These are phyloP conservation scores for Syzygium oleosum DNA, from an alignment of 345 rosid species.

Conservation along the genomic window DNA sequence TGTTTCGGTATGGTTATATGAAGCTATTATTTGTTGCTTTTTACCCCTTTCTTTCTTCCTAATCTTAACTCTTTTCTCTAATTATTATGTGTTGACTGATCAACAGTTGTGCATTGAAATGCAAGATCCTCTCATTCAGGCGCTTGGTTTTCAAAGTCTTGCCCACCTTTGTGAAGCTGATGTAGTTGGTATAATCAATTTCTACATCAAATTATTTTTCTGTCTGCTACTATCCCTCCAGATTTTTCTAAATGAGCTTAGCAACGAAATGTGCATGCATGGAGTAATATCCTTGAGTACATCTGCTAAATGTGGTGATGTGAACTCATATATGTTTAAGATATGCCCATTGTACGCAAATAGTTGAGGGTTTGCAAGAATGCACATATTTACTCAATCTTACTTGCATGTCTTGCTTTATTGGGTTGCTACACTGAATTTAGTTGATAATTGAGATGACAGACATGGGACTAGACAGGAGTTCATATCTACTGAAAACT, in stretches of 20 bases:
- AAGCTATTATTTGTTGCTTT: conserved; percentile 1
- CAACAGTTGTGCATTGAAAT: conserved; percentile 84
- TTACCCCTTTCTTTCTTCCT: conserved; percentile 2
- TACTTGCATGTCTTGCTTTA: not conserved
- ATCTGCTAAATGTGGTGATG: not conserved
- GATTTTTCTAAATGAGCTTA: not conserved
- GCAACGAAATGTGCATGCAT: not conserved
- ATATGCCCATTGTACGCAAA: not conserved
- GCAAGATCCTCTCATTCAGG: conserved; percentile 55
- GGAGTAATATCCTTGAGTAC: not conserved
- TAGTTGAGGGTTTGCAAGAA: not conserved
- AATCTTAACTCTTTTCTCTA: not conserved
- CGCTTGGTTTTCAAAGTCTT: conserved; percentile 93
- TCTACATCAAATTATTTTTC: not conserved
- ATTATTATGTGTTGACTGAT: not conserved
- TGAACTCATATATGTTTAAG: not conserved
- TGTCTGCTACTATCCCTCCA: not conserved
- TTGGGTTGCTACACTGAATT: not conserved
- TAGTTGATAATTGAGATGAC: not conserved
- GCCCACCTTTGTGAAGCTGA: conserved; percentile 95
- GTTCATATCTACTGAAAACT: not conserved
- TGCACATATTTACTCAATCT: not conserved
- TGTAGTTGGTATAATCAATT: conserved; percentile 48
- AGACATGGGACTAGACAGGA: not conserved
- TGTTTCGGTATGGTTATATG: conserved; percentile 55